Evolutionary conservation across 345 rosid genomes (phyloP).

Genomic region (Eucalyptus marginata): DNA sequence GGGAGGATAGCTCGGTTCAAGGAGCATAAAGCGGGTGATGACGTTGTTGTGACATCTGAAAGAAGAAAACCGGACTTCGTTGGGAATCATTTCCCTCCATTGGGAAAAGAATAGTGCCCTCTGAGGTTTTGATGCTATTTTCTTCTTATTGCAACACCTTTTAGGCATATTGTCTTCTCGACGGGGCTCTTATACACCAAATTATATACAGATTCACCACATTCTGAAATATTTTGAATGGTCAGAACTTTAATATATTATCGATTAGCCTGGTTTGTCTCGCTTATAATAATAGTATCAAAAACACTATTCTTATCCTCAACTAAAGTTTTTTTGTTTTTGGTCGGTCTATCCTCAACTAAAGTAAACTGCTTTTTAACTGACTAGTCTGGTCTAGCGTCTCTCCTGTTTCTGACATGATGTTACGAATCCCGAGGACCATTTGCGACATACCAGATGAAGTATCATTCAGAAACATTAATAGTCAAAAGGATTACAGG

Average conservation of each 20-base stretch:
- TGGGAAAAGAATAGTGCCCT: neutral
- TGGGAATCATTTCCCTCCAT: neutral
- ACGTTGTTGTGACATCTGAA: neutral
- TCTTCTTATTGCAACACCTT: neutral
- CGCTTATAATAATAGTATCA: neutral
- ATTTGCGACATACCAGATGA: neutral
- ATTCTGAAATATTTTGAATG: neutral
- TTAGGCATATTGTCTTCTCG: neutral
- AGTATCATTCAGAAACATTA: neutral
- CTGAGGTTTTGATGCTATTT: neutral
- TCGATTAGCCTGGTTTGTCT: neutral
- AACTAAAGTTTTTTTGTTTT: neutral
- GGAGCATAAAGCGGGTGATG: slow-evolving; percentile 33
- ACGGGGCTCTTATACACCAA: neutral
- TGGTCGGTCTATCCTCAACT: neutral
- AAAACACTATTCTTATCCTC: neutral
- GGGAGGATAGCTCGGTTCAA: slow-evolving; percentile 55
- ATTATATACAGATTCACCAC: neutral
- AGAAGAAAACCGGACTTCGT: neutral
- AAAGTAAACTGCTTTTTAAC: neutral
- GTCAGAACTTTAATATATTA: neutral
- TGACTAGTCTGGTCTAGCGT: neutral
- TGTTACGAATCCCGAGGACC: neutral
- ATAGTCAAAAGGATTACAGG: neutral
- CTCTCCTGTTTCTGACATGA: neutral